Evolutionary conservation across 108 stramenopile species (phyloP), one percentile per base, ranked within the genome.

Genomic region (Pinguiococcus pyrenoidosus): DNA sequence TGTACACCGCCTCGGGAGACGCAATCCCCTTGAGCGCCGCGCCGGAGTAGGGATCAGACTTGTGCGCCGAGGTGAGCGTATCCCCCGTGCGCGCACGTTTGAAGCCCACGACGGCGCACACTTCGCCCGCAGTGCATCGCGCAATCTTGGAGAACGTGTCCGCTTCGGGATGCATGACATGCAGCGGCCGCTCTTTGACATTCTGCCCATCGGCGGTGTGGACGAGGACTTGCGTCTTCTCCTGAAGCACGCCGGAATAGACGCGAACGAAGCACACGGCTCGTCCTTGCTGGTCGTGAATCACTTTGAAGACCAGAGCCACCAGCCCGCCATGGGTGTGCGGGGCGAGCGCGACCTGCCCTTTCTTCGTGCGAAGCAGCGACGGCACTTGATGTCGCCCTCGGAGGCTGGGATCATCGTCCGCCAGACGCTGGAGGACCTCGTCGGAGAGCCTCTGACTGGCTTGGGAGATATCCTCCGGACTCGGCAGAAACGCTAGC

Each of bases 11-110:
- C 5, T 33, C 37, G 16, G 74, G 74, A 7, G 73, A 32, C n/a
- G 29, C 16, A 7, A 75, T 44, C 12, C 74, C 69, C 21, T 56
- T 46, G 36, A 73, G 62, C 33, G 24, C 14, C 36, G 87, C 23
- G 14, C 56, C 77, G 37, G 79, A 82, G 52, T 87, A 81, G 23
- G 79, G 54, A 23, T 83, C 51, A 49, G 55, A 44, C 73, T 84
- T 76, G 41, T 69, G 68, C 53, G 84, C 85, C 23, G n/a, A n/a
- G n/a, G n/a, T n/a, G n/a, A 98, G 77, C 32, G 93, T 96, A 37
- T 99, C 97, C 45, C 97, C 97, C 2, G 97, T 96, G 53, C 85
- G 83, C 28, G 94, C 88, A 49, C 85, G 81, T 55, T 92, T 90
- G 14, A 96, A 65, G 22, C 96, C 97, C 51, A 89, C 89, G 26